These are phyloP conservation scores for Stellera chamaejasme DNA, from an alignment of 345 rosid species.

Conservation along the genomic window DNA sequence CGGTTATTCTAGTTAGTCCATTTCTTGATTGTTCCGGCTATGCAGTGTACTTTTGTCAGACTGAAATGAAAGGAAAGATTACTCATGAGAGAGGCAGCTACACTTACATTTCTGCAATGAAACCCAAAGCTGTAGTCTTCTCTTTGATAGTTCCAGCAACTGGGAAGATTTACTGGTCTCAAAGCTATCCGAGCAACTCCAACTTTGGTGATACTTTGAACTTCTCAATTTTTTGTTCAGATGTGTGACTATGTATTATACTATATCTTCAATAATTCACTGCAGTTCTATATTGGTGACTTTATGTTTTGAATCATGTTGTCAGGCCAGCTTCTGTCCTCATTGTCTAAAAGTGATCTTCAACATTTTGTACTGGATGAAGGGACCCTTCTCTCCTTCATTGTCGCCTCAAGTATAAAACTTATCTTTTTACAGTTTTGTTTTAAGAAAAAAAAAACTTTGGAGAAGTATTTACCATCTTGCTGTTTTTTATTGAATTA, in stretches of 20 bases:
- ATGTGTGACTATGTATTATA: background rate
- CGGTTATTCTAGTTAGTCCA: constrained; percentile 52
- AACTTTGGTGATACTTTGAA: background rate
- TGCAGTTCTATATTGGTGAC: background rate
- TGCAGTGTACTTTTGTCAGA: constrained; percentile 57
- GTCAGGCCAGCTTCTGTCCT: constrained; percentile 36
- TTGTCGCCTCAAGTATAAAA: constrained; percentile 52
- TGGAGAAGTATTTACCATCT: constrained; percentile 1
- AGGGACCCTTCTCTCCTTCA: constrained; percentile 64
- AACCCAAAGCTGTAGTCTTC: constrained; percentile 45
- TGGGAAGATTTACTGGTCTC: constrained; percentile 66
- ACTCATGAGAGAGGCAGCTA: constrained; percentile 25
- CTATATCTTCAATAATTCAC: background rate
- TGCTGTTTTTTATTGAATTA: constrained; percentile 13
- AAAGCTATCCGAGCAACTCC: constrained; percentile 54
- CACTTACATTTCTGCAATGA: constrained; percentile 48
- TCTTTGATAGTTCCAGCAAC: constrained; percentile 66
- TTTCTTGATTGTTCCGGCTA: constrained; percentile 67
- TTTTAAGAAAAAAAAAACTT: background rate
- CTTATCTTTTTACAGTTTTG: constrained; percentile 3
- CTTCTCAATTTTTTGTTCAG: background rate
- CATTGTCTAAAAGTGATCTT: constrained; percentile 48
- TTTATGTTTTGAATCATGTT: constrained; percentile 7
- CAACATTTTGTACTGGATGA: constrained; percentile 63
- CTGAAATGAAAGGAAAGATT: constrained; percentile 51